Percentiles rank a stretch among this genome's conserved stretches.
Evolutionary conservation across 768 basidiomycete species (phyloP).

Genomic region (Termitomyces sp.): DNA sequence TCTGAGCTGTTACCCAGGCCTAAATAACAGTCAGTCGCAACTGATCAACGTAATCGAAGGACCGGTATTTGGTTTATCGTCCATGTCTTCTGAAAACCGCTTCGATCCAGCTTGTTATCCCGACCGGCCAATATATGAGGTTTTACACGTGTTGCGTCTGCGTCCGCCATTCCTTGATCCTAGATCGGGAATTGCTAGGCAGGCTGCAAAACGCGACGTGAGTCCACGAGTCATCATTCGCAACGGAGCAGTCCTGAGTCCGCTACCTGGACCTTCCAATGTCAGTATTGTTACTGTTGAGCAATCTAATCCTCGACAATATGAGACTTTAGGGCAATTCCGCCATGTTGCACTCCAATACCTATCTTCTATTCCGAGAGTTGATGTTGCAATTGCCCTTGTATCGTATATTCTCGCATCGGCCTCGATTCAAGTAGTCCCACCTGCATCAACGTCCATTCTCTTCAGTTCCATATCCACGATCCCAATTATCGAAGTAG

Average conservation of each 20-base stretch:
- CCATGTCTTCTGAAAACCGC: constrained; percentile 19
- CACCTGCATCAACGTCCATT: constrained; percentile 33
- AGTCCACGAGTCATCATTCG: constrained; percentile 46
- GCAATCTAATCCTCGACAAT: constrained; percentile 42
- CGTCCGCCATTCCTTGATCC: constrained; percentile 52
- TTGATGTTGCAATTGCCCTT: constrained; percentile 39
- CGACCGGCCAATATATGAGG: constrained; percentile 56
- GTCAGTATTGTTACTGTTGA: constrained; percentile 21
- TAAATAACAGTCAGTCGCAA: constrained; percentile 32
- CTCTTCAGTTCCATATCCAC: constrained; percentile 35
- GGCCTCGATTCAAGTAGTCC: constrained; percentile 24
- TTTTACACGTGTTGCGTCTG: constrained; percentile 50
- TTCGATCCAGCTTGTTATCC: constrained; percentile 50
- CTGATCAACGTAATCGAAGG: constrained; percentile 44
- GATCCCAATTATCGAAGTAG: constrained; percentile 54
- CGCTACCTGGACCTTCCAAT: constrained; percentile 32
- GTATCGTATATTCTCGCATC: constrained; percentile 40
- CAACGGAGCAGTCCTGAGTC: constrained; percentile 43
- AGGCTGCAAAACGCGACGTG: constrained; percentile 41
- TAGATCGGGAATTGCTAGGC: constrained; percentile 33
- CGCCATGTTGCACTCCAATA: constrained; percentile 56
- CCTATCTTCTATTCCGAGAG: constrained; percentile 43
- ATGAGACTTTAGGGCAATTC: constrained; percentile 47
- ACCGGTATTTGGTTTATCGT: constrained; percentile 43
- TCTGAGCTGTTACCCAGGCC: constrained; percentile 53